Base-by-base conservation (phyloP, 192 early-diverging fungal genomes). In the Coemansia sp. region DNA sequence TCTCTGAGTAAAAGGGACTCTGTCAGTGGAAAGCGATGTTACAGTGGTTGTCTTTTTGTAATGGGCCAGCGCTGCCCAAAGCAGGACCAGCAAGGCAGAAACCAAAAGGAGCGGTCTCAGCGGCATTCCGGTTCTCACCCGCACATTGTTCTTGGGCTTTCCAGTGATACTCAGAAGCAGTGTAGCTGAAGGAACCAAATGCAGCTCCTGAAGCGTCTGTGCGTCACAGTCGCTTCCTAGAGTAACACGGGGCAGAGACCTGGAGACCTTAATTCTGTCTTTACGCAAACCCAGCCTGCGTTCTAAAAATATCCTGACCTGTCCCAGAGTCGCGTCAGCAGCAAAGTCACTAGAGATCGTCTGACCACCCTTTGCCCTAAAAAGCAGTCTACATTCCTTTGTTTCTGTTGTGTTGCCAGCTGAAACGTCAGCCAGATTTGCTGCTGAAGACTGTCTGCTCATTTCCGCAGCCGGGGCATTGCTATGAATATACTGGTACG, bases 121-220 rank as follows among this genome's bases (percentile, higher is more conserved):
- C 3, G 20, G 4, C 11, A 18, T 22, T 25, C 7, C 51, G 1
- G 51, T 22, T 54, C 20, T 18, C 18, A 11, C 7, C 5, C n/a
- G 25, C 2, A 29, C 29, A 36, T 31, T 52, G 42, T 8, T 8
- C 45, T 58, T 16, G 57, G 68, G 48, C n/a, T 30, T 16, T 8
- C 8, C 61, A 48, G 2, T 34, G 0, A 12, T 3, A 2, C 52
- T 33, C 22, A 76, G 38, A 42, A 64, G 33, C 69, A 76, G 60
- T 4, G 75, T 67, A 1, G 69, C 75, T 25, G 75, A 63, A 1
- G 68, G 75, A 14, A 48, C 50, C 50, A 76, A 61, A 18, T 64
- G 65, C 17, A 76, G 66, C 8, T 60, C 65, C 4, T 20, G 25
- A 60, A 76, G 36, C 3, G 65, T 64, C 30, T n/a, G 29, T 7